phyloP scores from a whole-genome alignment of 345 rosid genomes.

The Brassica rapa region DNA sequence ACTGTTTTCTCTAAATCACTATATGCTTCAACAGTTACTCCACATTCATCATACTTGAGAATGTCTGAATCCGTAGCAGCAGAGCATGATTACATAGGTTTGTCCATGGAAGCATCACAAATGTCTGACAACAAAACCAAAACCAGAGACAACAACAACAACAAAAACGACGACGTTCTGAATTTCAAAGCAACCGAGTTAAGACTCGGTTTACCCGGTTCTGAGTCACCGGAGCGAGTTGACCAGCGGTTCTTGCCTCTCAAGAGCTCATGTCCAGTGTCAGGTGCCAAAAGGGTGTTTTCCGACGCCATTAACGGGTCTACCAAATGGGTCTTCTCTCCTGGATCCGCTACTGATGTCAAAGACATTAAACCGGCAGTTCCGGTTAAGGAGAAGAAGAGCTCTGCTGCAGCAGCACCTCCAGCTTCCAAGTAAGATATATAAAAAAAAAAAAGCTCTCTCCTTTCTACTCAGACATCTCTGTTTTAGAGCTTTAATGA shows the following conservation, averaged over 20 bases:
- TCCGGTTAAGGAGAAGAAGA: slow-evolving; percentile 49
- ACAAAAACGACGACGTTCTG: slow-evolving; percentile 29
- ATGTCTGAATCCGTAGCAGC: slow-evolving; percentile 48
- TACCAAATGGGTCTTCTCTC: slow-evolving; percentile 58
- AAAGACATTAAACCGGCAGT: slow-evolving; percentile 47
- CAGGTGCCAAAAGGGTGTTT: slow-evolving; percentile 64
- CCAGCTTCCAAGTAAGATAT: slow-evolving; percentile 55
- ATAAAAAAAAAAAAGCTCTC: background rate
- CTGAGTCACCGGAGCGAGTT: slow-evolving; percentile 58
- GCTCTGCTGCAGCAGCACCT: slow-evolving; percentile 48
- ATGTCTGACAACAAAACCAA: slow-evolving; percentile 37
- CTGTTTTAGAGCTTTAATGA: background rate
- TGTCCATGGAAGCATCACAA: slow-evolving; percentile 48
- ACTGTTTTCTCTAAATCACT: slow-evolving; percentile 5
- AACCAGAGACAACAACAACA: slow-evolving; percentile 17
- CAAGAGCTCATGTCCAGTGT: slow-evolving; percentile 41
- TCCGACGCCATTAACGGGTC: slow-evolving; percentile 54
- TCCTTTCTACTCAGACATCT: slow-evolving; percentile 6
- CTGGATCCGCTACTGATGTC: slow-evolving; percentile 43
- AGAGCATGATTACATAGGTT: slow-evolving; percentile 63
- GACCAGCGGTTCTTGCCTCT: slow-evolving; percentile 37
- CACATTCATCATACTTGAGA: slow-evolving; percentile 8
- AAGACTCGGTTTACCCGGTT: slow-evolving; percentile 79
- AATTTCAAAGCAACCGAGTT: slow-evolving; percentile 73
- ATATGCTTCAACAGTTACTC: slow-evolving; percentile 28